phyloP scores from a whole-genome alignment of 352 stramenopile species.

The Pythium sukuiense region DNA sequence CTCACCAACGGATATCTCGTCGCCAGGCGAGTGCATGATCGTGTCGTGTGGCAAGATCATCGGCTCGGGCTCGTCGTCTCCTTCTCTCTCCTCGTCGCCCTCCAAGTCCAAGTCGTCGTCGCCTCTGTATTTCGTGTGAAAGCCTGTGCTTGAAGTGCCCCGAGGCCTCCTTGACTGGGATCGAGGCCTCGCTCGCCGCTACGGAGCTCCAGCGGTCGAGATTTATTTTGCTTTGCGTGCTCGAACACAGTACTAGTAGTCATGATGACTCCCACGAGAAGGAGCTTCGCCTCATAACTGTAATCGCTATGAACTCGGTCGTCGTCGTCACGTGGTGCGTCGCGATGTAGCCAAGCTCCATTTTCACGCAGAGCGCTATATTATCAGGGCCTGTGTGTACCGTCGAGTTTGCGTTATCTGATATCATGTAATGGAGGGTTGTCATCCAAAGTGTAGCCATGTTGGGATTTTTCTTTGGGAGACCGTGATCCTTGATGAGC shows the following conservation, averaged over 20 bases:
- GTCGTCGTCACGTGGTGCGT: too few relatives aligned
- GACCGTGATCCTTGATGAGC: not conserved
- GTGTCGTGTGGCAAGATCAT: constrained; percentile 35
- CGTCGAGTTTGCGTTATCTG: not conserved
- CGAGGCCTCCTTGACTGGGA: not conserved
- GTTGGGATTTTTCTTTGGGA: not conserved
- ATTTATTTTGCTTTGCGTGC: constrained; percentile 9
- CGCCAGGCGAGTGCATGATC: constrained; percentile 47
- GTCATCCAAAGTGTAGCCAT: not conserved
- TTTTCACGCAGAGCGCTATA: too few relatives aligned
- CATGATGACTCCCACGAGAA: constrained; percentile 16
- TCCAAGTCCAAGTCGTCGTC: constrained; percentile 20
- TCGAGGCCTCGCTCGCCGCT: not conserved
- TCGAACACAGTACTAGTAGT: constrained; percentile 5
- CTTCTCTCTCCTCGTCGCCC: constrained; percentile 2
- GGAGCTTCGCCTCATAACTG: constrained; percentile 10
- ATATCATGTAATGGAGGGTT: not conserved
- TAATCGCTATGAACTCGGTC: constrained; percentile 20
- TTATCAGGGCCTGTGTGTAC: too few relatives aligned
- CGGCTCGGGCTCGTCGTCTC: constrained; percentile 19
- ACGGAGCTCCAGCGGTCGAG: not conserved
- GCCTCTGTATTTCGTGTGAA: constrained; percentile 21
- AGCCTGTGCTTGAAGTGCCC: not conserved
- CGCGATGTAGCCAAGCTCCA: too few relatives aligned
- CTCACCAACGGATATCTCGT: constrained; percentile 64